Evolutionary conservation across 768 basidiomycete genomes (phyloP).

Genomic region (Trametes sanguinea): DNA sequence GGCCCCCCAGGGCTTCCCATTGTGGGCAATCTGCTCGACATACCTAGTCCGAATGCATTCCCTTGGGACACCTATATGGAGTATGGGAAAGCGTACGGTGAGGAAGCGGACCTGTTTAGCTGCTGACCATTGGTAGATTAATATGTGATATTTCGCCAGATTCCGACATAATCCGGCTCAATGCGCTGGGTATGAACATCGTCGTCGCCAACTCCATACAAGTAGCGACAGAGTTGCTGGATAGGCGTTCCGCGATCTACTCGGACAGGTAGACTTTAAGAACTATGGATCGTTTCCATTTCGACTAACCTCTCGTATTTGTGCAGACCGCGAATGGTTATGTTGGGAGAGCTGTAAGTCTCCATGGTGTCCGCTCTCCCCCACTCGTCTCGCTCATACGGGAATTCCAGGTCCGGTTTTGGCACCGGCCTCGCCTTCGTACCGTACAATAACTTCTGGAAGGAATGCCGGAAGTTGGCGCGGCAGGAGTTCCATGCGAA

Average conservation of each 20-base stretch:
- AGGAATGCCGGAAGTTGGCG: conserved; percentile 5
- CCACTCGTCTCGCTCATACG: too few species aligned
- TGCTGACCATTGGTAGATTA: background rate
- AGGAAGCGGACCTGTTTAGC: background rate
- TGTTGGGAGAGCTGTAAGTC: conserved; percentile 11
- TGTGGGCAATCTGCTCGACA: conserved; percentile 13
- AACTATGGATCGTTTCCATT: too few species aligned
- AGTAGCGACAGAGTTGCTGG: conserved; percentile 29
- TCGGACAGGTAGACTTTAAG: conserved; percentile 26
- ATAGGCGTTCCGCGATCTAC: conserved; percentile 29
- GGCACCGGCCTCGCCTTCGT: conserved; percentile 5
- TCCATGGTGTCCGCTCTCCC: background rate
- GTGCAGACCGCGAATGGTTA: conserved; percentile 8
- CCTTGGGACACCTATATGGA: conserved; percentile 1
- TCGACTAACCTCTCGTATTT: background rate
- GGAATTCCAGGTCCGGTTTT: background rate
- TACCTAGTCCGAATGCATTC: conserved; percentile 1
- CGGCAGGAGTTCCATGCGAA: conserved; percentile 9
- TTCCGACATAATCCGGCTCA: conserved; percentile 13
- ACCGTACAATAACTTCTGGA: conserved; percentile 6
- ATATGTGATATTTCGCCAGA: background rate
- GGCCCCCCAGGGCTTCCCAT: conserved; percentile 11
- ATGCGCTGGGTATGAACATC: conserved; percentile 20
- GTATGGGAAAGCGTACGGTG: background rate
- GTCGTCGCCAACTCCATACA: conserved; percentile 32